Evolutionary conservation across 2,329 filamentous ascomycete species (phyloP), one percentile per base, ranked within the genome.

Genomic region (Septoria linicola): DNA sequence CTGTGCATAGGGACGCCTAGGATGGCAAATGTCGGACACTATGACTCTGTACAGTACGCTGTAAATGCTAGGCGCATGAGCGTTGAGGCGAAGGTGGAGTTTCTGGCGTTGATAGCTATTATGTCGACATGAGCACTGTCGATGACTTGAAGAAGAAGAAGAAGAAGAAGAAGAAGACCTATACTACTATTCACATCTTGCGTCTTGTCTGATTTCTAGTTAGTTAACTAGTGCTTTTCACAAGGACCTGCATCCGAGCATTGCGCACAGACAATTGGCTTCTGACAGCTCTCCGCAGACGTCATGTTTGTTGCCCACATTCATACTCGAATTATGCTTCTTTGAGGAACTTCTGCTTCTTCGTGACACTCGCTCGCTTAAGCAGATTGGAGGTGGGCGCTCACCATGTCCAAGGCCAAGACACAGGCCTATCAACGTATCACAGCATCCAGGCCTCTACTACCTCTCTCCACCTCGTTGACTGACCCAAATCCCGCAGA

Each of bases 401-500:
- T 32, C 40, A 43, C 40, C 32, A 68, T 69, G 66, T 68, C 66
- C 48, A 68, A 67, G 52, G 66, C 66, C 41, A 69, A 69, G 53
- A 53, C 60, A 44, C 63, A 66, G 51, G 62, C 64, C 21, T 59
- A 62, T 36, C 60, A 64, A 40, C 63, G 64, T 64, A 55, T n/a
- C 37, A 25, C 41, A 14, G 23, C 30, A 20, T 20, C 13, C 8
- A 25, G 5, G 5, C 23, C 23, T 36, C 36, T 19, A 3, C 21
- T 5, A 11, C 19, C 11, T 1, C 8, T 21, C n/a, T 21, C 14
- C 39, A n/a, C 13, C 11, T 14, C 36, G 43, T 20, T 30, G 11
- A 43, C 47, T 51, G 25, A 45, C 14, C 35, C 27, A 3, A 3
- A n/a, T 10, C 16, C 20, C 35, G 8, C 40, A 61, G 59, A 57